These are phyloP conservation scores for Globisporangium camurandrum DNA, from an alignment of 352 stramenopile genomes.

Conservation along the genomic window DNA sequence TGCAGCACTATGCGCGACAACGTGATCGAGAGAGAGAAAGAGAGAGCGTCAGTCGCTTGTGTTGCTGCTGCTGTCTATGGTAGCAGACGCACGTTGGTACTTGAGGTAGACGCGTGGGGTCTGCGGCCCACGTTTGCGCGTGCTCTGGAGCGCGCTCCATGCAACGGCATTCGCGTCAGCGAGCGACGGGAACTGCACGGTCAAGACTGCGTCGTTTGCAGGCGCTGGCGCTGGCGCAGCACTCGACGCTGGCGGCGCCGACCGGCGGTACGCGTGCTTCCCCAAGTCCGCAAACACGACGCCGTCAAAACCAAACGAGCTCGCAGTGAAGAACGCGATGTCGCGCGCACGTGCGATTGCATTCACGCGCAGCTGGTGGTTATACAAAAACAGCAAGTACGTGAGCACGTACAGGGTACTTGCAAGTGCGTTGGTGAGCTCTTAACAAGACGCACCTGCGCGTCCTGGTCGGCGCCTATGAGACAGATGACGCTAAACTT, in stretches of 20 bases:
- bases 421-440: neutral
- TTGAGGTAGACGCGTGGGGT: conserved; percentile 75
- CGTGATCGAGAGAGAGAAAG: too few relatives aligned
- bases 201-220: conserved; percentile 24
- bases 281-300: conserved; percentile 78
- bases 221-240: conserved; percentile 15
- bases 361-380: conserved; percentile 40
- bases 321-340: conserved; percentile 69
- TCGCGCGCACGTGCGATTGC: conserved; percentile 39
- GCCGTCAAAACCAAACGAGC: conserved; percentile 72
- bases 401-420: neutral
- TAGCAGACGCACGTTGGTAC: conserved; percentile 62
- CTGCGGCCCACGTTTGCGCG: conserved; percentile 59
- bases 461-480: conserved; percentile 30
- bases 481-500: conserved; percentile 85
- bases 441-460: conserved; percentile 20
- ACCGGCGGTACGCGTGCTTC: conserved; percentile 54
- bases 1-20: conserved; percentile 79
- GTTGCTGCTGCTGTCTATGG: too few relatives aligned
- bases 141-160: conserved; percentile 63
- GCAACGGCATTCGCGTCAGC: conserved; percentile 29
- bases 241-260: conserved; percentile 6
- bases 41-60: too few relatives aligned
- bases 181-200: conserved; percentile 52
- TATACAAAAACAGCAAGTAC: neutral